These are phyloP conservation scores for Penicillium italicum DNA, from an alignment of 2,329 filamentous ascomycete genomes.

Conservation along the genomic window DNA sequence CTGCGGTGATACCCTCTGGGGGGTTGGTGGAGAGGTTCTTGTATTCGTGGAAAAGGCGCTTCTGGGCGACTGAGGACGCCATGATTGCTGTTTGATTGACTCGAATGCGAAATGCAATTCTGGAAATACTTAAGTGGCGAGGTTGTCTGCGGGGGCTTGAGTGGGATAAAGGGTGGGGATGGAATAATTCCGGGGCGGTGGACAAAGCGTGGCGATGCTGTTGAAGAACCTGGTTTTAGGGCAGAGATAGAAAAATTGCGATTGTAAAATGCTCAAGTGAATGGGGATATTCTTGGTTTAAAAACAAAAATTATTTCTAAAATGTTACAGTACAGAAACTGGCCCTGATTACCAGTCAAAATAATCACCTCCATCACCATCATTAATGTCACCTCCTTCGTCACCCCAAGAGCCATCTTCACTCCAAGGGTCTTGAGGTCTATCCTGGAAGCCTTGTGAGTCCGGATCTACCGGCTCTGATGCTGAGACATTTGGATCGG, in stretches of 20 bases:
- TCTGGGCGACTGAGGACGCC: conserved; percentile 55
- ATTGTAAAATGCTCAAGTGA: neutral
- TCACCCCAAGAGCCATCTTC: conserved; percentile 20
- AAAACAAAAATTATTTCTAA: neutral
- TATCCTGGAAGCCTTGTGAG: conserved; percentile 20
- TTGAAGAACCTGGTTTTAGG: neutral
- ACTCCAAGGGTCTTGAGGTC: conserved; percentile 24
- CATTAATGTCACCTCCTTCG: conserved; percentile 1
- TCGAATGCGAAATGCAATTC: neutral
- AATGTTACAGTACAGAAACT: neutral
- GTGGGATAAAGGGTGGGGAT: conserved; percentile 1
- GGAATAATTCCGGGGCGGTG: conserved; percentile 13
- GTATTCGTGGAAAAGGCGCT: conserved; percentile 94
- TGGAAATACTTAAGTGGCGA: neutral
- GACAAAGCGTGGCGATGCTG: neutral
- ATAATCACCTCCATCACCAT: conserved; percentile 23
- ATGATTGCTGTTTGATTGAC: conserved; percentile 29
- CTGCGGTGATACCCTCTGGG: conserved; percentile 95
- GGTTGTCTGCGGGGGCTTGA: neutral
- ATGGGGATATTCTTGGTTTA: neutral
- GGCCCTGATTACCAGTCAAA: conserved; percentile 27
- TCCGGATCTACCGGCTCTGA: conserved; percentile 5
- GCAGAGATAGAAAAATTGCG: neutral
- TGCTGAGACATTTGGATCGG: conserved; percentile 20
- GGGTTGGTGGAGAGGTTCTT: conserved; percentile 88